A percentile compares a stretch with the other conserved stretches of the same genome.
Evolutionary conservation across 768 basidiomycete genomes (phyloP).

Genomic region (Agrocybe praecox): DNA sequence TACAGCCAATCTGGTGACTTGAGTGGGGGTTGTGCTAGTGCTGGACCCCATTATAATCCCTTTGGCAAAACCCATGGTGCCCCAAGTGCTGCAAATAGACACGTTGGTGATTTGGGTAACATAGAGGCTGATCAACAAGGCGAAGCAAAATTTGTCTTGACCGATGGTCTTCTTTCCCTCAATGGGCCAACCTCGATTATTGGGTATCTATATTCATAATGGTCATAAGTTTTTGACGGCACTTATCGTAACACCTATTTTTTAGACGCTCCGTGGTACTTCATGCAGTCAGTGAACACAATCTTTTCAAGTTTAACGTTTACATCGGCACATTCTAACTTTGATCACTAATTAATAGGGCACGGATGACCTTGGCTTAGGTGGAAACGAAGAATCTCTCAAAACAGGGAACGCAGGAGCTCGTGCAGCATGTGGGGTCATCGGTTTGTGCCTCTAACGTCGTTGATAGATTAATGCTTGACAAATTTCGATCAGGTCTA

Average conservation of each 20-base stretch:
- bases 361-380: slow-evolving; percentile 76
- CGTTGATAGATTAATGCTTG: not conserved
- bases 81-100: slow-evolving; percentile 53
- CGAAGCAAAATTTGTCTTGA: slow-evolving; percentile 55
- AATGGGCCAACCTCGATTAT: slow-evolving; percentile 69
- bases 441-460: slow-evolving; percentile 43
- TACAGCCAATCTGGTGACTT: slow-evolving; percentile 58
- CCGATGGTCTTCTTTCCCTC: slow-evolving; percentile 63
- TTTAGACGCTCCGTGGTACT: slow-evolving; percentile 71
- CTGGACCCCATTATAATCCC: slow-evolving; percentile 82
- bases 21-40: slow-evolving; percentile 63
- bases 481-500: not conserved
- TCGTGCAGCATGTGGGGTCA: slow-evolving; percentile 81
- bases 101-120: slow-evolving; percentile 81
- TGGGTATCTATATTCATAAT: slow-evolving; percentile 46
- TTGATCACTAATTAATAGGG: slow-evolving; percentile 10
- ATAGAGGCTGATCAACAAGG: slow-evolving; percentile 64
- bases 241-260: slow-evolving; percentile 1
- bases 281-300: slow-evolving; percentile 41
- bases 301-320: not conserved
- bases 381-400: slow-evolving; percentile 65
- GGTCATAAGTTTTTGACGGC: not conserved
- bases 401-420: slow-evolving; percentile 81
- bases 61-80: slow-evolving; percentile 66
- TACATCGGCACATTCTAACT: not conserved